Evolutionary conservation across 257 asterid genomes (phyloP), one percentile per base, ranked within the genome.

Genomic region (Solanum tarapatanum): DNA sequence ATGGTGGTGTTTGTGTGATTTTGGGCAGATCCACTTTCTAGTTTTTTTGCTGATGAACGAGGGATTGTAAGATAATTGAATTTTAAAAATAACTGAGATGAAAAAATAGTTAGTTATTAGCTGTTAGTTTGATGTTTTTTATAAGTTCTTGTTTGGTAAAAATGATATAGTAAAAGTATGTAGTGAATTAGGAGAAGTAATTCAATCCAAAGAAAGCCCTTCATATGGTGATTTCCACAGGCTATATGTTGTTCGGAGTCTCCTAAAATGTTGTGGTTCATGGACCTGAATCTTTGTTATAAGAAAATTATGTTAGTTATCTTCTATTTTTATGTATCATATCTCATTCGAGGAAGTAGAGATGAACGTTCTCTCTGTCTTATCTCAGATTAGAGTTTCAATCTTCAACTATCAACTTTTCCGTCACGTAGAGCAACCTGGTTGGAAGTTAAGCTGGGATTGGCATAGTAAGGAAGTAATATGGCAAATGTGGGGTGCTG

Each of bases 401-500:
- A 92, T 95, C 2, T 86, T 89, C 86, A 95, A 95, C 91, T 92
- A 90, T 91, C 98, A 95, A 85, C 91, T 94, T 8, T 95, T 90
- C 89, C 94, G 98, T 2, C 98, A 95, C 37, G 84, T 95, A 39
- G 97, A 94, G 35, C 62, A 73, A 24, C 98, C 98, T 0, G 98
- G 98, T 33, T 95, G 98, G 98, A 95, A 88, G 90, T 88, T 95
- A 37, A 92, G 93, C 12, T 95, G 97, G 97, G 60, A 19, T 26
- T 95, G 98, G 98, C 91, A 88, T 19, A 90, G 94, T 0, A 75
- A 93, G 3, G 95, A 92, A 86, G 95, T 94, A 43, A 95, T 95
- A 30, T 95, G 98, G 98, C 68, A 30, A 36, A 91, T 94, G 74
- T 3, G 12, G 17, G 98, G 98, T 33, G 98, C 98, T 6, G 96